Percentiles rank a stretch among this genome's conserved stretches.
Conservation (phyloP, 176 grass and related monocot species). For the Thalia dealbata region DNA sequence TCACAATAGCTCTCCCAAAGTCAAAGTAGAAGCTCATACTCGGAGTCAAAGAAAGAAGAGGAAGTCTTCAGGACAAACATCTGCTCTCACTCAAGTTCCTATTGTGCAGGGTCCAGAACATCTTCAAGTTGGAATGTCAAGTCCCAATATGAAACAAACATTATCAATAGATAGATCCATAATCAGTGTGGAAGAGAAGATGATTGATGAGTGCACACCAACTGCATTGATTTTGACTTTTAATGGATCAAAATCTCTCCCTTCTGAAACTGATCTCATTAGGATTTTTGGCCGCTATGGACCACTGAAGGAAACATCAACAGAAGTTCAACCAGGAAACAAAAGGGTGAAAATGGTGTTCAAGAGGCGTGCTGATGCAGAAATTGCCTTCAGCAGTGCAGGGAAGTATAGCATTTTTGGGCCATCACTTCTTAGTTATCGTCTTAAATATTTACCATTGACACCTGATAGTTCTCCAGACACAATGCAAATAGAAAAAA, state of each 20-base stretch:
- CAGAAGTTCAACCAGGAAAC: slow-evolving; percentile 40
- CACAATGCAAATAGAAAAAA: not conserved
- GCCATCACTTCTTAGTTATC: slow-evolving; percentile 46
- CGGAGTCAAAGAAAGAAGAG: slow-evolving; percentile 14
- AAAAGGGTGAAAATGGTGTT: slow-evolving; percentile 57
- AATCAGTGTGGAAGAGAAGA: slow-evolving; percentile 43
- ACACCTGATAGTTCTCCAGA: slow-evolving; percentile 5
- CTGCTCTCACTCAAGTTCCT: not conserved
- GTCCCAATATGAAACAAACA: slow-evolving; percentile 30
- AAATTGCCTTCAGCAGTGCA: slow-evolving; percentile 49
- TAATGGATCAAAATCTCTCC: slow-evolving; percentile 46
- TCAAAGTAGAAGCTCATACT: slow-evolving; percentile 3
- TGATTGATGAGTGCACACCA: slow-evolving; percentile 37
- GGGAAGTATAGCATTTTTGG: slow-evolving; percentile 63
- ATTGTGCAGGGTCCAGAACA: slow-evolving; percentile 5
- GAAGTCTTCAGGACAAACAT: slow-evolving; percentile 23
- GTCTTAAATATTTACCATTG: slow-evolving; percentile 42
- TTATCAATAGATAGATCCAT: slow-evolving; percentile 39
- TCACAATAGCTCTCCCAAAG: slow-evolving; percentile 22
- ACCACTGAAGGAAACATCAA: slow-evolving; percentile 50
- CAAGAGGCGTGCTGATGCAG: slow-evolving; percentile 56
- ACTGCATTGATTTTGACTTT: slow-evolving; percentile 72
- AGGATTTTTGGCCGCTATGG: slow-evolving; percentile 56
- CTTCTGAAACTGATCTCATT: slow-evolving; percentile 51
- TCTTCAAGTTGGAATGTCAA: slow-evolving; percentile 28